Evolutionary conservation across 345 rosid genomes (phyloP).

Genomic region (Salix brachista): DNA sequence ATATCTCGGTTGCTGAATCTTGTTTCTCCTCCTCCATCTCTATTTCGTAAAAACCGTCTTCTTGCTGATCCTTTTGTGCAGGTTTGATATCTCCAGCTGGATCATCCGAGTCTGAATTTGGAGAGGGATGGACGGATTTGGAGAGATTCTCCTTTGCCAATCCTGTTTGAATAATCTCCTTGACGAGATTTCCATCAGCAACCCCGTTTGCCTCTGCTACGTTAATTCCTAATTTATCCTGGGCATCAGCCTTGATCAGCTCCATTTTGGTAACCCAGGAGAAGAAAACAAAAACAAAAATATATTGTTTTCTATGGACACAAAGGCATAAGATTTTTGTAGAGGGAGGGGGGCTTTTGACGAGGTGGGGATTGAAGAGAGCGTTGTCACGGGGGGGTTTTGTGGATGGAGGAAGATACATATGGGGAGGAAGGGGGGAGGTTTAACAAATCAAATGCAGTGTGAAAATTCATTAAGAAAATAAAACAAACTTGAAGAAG

Average conservation of each 20-base stretch:
- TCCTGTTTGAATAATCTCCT: not conserved
- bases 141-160: not conserved
- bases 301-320: not conserved
- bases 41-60: not conserved
- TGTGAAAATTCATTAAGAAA: not conserved
- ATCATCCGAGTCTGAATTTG: not conserved
- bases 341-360: not conserved
- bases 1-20: not conserved
- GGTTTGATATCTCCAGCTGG: not conserved
- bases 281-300: not conserved
- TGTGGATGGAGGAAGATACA: not conserved
- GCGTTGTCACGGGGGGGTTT: slow-evolving; percentile 20
- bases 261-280: not conserved
- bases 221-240: not conserved
- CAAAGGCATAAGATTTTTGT: not conserved
- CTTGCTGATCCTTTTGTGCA: not conserved
- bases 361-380: not conserved
- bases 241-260: not conserved
- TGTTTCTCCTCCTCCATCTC: not conserved
- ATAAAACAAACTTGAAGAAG: not conserved
- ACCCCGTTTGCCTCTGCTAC: not conserved
- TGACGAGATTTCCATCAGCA: not conserved
- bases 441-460: not conserved
- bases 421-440: not conserved
- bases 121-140: not conserved